Evolutionary conservation across 192 early-diverging fungal genomes (phyloP), one percentile per base, ranked within the genome.

Genomic region (Entophlyctis luteolus): DNA sequence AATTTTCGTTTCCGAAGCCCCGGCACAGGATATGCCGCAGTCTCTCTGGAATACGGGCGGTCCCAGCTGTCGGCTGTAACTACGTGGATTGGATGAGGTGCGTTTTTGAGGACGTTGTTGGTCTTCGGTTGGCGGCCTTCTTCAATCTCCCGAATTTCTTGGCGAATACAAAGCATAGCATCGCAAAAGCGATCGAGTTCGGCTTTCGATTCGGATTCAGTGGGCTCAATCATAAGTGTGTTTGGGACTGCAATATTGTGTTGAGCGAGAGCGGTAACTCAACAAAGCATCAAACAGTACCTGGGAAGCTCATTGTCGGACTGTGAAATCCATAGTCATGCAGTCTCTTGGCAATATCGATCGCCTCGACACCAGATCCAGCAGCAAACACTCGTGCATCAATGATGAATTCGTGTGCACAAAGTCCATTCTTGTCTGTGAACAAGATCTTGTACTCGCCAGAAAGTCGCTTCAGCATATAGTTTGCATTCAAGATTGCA

Each of bases 181-280:
- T 98, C 94, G 67, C 91, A 94, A 87, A 99, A 99, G 37, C 92
- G 84, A 79, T 99, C 97, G 18, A 99, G 78, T 79, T 99, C 97
- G 66, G 77, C 86, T 72, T 89, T 88, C 68, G 85, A 82, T 78
- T 99, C 97, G 59, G 93, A 95, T 75, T 99, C 97, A 49, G 97
- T 99, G 18, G 97, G 97, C 82, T 99, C 97, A 69, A 99, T 89
- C 97, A 99, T 99, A 48, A 99, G 87, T 12, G 97, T 99, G 86
- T 97, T 96, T 65, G 92, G 81, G 25, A 98, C 95, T 23, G 33
- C 16, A 14, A 25, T 4, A 57, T 2, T 53, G 14, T 20, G 18
- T 45, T 14, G 42, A 14, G 42, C 10, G 42, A 23, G 12, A 53
- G 23, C 16, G 28, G 50, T 23, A 23, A 12, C 12, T 27, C 23